Evolutionary conservation across 2,329 filamentous ascomycete species (phyloP).

Genomic region (Neoarthrinium moseri): DNA sequence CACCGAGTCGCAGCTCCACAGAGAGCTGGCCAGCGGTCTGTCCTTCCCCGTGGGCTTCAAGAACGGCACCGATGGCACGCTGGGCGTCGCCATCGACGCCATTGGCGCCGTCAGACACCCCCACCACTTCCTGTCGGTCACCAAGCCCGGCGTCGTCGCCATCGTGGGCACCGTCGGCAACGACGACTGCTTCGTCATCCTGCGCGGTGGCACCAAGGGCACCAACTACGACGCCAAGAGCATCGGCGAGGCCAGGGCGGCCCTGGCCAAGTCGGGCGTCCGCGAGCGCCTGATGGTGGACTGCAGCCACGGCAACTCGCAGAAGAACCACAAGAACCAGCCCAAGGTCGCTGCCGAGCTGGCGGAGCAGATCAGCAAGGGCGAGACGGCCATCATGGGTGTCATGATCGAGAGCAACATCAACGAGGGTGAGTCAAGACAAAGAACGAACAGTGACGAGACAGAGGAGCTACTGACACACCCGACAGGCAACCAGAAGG

Average conservation of each 20-base stretch:
- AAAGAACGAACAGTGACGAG: too few species aligned
- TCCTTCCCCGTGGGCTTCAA: constrained; percentile 99
- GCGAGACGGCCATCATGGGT: constrained; percentile 87
- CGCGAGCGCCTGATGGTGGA: constrained; percentile 89
- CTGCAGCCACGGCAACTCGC: constrained; percentile 94
- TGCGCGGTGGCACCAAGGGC: constrained; percentile 87
- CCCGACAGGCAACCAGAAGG: constrained; percentile 75
- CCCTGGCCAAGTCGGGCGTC: constrained; percentile 72
- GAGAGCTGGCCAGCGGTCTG: constrained; percentile 88
- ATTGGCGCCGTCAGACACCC: constrained; percentile 90
- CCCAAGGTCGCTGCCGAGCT: constrained; percentile 83
- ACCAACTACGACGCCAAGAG: constrained; percentile 90
- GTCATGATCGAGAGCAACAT: constrained; percentile 99
- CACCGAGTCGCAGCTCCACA: constrained; percentile 92
- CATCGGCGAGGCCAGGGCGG: constrained; percentile 79
- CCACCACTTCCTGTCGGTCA: constrained; percentile 96
- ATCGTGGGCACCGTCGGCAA: constrained; percentile 95
- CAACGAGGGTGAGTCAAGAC: constrained; percentile 74
- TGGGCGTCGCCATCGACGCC: constrained; percentile 90
- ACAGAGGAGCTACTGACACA: too few species aligned
- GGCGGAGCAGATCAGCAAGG: constrained; percentile 79
- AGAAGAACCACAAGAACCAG: constrained; percentile 97
- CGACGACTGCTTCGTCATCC: constrained; percentile 94
- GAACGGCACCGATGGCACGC: constrained; percentile 92
- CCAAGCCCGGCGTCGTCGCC: constrained; percentile 91